Conservation (phyloP, 2,329 filamentous ascomycete species). For the Sporothrix sp. region DNA sequence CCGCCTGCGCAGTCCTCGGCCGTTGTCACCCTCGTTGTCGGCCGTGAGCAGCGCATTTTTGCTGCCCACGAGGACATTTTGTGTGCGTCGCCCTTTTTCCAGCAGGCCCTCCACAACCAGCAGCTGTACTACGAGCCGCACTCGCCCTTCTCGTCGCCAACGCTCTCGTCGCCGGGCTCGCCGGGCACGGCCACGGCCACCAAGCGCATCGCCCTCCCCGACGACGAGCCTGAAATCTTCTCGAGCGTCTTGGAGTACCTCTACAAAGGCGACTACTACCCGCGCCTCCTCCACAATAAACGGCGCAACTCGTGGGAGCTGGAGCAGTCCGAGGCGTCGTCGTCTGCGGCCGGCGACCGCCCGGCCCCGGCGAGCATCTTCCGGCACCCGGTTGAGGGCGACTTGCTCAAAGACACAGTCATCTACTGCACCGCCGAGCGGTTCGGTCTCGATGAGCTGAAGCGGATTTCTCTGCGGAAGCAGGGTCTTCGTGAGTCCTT, state of each 20-base stretch:
- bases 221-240: constrained; percentile 85
- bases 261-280: constrained; percentile 90
- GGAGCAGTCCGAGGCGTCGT: constrained; percentile 52
- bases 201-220: constrained; percentile 69
- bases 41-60: constrained; percentile 76
- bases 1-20: constrained; percentile 41
- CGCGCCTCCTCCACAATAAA: constrained; percentile 73
- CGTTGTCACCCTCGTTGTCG: constrained; percentile 72
- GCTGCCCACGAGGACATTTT: constrained; percentile 86
- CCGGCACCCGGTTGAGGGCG: constrained; percentile 52
- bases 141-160: constrained; percentile 1
- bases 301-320: constrained; percentile 71
- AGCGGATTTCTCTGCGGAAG: constrained; percentile 75
- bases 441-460: constrained; percentile 75
- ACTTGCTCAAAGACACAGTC: constrained; percentile 77
- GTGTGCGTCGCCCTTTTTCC: constrained; percentile 68
- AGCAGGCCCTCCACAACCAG: constrained; percentile 50
- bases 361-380: constrained; percentile 57
- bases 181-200: not conserved
- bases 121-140: constrained; percentile 34
- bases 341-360: constrained; percentile 33
- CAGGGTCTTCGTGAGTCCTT: constrained; percentile 62
- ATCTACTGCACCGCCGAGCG: constrained; percentile 84
- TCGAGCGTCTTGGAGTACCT: constrained; percentile 84
- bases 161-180: constrained; percentile 21